Conservation (phyloP, 345 rosid genomes). For the Leavenworthia alabamica region DNA sequence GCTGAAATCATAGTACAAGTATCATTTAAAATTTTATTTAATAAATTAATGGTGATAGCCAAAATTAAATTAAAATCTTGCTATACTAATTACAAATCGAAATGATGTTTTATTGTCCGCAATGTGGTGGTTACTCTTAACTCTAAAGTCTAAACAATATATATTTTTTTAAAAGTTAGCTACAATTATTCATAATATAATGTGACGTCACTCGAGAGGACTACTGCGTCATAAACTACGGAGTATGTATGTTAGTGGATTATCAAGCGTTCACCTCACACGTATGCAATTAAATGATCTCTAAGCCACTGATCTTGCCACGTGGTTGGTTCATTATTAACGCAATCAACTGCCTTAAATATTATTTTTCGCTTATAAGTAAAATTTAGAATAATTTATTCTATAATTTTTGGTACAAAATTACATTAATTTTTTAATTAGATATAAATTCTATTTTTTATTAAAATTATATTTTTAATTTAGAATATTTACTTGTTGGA, state of each 20-base stretch:
- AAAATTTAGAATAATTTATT: no score
- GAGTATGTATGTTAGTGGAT: background rate
- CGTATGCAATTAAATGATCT: slow-evolving; percentile 18
- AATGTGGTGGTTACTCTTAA: slow-evolving; percentile 20
- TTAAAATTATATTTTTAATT: no score
- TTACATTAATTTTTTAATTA: no score
- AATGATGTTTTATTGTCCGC: slow-evolving; percentile 9
- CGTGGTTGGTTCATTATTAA: background rate
- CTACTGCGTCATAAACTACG: slow-evolving; percentile 8
- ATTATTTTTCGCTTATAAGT: background rate
- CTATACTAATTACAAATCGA: slow-evolving; percentile 22
- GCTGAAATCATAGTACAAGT: background rate
- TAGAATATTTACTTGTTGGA: no score
- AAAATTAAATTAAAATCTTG: no score
- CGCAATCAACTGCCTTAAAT: background rate
- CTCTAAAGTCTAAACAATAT: background rate
- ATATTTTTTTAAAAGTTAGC: background rate
- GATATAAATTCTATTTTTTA: no score
- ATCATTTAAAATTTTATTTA: no score
- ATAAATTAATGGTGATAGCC: no score
- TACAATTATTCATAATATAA: background rate
- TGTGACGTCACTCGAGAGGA: slow-evolving; percentile 8
- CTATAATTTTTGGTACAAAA: no score
- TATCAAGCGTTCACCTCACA: slow-evolving; percentile 7
- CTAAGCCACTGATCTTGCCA: slow-evolving; percentile 15